phyloP scores from a whole-genome alignment of 345 rosid species.

The Lepidium africanum region DNA sequence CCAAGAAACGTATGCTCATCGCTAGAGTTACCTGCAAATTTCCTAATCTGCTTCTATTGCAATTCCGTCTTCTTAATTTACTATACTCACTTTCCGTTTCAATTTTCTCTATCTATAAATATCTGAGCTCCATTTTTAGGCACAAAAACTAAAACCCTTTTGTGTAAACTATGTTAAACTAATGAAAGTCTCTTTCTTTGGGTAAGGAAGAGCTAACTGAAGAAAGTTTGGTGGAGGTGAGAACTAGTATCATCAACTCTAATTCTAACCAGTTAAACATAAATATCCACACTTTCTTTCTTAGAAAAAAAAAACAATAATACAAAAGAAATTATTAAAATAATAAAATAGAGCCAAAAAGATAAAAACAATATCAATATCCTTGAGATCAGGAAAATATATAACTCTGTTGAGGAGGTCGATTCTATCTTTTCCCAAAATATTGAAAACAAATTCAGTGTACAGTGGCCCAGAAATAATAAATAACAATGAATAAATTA shows the following conservation, averaged over 20 bases:
- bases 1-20: not conserved
- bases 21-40: not conserved
- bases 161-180: not conserved
- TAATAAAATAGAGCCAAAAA: no score
- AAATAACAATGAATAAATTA: no score
- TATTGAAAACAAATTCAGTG: no score
- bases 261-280: not conserved
- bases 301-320: no score
- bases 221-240: conserved; percentile 11
- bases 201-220: not conserved
- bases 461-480: no score
- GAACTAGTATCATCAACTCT: conserved; percentile 4
- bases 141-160: not conserved
- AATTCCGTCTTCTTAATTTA: not conserved
- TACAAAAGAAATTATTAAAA: no score
- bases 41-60: not conserved
- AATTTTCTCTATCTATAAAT: not conserved
- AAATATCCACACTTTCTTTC: no score
- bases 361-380: no score
- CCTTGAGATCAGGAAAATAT: no score
- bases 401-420: no score
- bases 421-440: no score
- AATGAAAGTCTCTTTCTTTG: not conserved
- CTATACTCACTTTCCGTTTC: not conserved
- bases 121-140: not conserved